phyloP scores from a whole-genome alignment of 306 rosid species.

The Glycine soja region DNA sequence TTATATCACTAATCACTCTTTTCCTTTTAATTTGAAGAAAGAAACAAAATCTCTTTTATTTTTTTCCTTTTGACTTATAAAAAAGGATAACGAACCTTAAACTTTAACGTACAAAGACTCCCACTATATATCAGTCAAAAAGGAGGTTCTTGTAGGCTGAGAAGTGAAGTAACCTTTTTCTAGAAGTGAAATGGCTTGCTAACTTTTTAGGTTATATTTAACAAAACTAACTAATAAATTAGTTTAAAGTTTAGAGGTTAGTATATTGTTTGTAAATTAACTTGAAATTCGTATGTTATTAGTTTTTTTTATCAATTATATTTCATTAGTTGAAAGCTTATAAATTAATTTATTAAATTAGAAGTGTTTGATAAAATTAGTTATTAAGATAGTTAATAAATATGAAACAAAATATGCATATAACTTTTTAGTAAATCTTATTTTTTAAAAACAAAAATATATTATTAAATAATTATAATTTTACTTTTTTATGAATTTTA shows the following conservation, averaged over 20 bases:
- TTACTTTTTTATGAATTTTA: neutral
- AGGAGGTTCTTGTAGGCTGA: neutral
- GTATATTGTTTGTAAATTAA: neutral
- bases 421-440: no score
- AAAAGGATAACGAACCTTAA: neutral
- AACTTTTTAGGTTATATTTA: neutral
- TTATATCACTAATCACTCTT: neutral
- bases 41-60: neutral
- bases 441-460: no score
- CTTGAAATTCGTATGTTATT: neutral
- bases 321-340: neutral
- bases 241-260: neutral
- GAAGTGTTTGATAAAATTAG: neutral
- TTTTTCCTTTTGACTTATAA: neutral
- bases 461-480: no score
- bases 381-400: no score
- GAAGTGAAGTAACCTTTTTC: constrained; percentile 5
- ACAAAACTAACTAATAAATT: neutral
- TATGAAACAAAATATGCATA: no score
- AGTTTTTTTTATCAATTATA: neutral
- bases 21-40: no score
- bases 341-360: neutral
- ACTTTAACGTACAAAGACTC: neutral
- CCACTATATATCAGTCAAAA: neutral
- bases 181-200: constrained; percentile 4